These are phyloP conservation scores for Termitomyces sp. DNA, from an alignment of 768 basidiomycete genomes.

Conservation along the genomic window DNA sequence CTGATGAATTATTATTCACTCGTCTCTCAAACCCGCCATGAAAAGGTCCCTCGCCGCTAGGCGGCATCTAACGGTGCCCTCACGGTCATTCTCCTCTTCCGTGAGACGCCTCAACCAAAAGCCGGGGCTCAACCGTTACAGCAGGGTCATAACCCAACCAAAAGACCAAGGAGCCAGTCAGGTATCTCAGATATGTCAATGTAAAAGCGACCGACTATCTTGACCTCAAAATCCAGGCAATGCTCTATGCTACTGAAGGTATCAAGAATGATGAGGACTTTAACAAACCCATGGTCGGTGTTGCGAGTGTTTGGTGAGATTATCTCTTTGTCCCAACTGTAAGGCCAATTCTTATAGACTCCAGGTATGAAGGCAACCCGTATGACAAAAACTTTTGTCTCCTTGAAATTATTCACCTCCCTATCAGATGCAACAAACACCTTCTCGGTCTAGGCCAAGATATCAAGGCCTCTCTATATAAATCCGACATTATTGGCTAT, in stretches of 20 bases:
- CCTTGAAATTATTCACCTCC: background rate
- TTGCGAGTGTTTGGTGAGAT: slow-evolving; percentile 91
- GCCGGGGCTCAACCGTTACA: slow-evolving; percentile 62
- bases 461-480: slow-evolving; percentile 73
- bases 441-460: slow-evolving; percentile 84
- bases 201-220: background rate
- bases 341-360: slow-evolving; percentile 11
- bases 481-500: slow-evolving; percentile 80
- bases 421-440: slow-evolving; percentile 86
- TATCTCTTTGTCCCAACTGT: background rate
- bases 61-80: slow-evolving; percentile 18
- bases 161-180: slow-evolving; percentile 97
- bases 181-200: slow-evolving; percentile 30
- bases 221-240: slow-evolving; percentile 54
- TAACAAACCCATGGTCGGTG: slow-evolving; percentile 94
- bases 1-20: background rate
- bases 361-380: slow-evolving; percentile 99
- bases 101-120: slow-evolving; percentile 30
- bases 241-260: slow-evolving; percentile 98
- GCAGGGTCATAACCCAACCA: slow-evolving; percentile 77
- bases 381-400: slow-evolving; percentile 38
- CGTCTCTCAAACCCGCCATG: slow-evolving; percentile 13
- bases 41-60: slow-evolving; percentile 16
- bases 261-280: slow-evolving; percentile 78
- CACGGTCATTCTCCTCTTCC: slow-evolving; percentile 33